Evolutionary conservation across 257 asterid species (phyloP).

Genomic region (Anisodus tanguticus): DNA sequence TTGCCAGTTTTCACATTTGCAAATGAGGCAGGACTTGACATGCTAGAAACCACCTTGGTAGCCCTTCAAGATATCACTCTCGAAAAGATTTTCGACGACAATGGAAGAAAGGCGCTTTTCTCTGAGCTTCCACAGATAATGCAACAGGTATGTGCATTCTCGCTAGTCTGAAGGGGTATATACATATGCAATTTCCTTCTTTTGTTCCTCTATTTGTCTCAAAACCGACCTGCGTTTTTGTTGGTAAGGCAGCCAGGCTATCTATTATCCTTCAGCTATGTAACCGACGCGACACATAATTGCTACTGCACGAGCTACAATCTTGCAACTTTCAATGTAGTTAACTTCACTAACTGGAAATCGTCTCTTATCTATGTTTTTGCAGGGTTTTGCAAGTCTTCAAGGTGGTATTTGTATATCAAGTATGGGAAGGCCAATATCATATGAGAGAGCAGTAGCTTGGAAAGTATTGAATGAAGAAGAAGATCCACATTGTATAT

Average conservation of each 20-base stretch:
- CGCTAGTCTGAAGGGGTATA: neutral
- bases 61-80: conserved; percentile 90
- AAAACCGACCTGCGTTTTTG: neutral
- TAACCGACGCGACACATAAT: neutral
- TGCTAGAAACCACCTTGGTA: conserved; percentile 92
- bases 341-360: neutral
- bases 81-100: conserved; percentile 79
- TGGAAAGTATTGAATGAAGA: conserved; percentile 77
- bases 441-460: conserved; percentile 57
- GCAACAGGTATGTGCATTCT: conserved; percentile 63
- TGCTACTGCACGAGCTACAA: neutral
- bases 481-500: conserved; percentile 82
- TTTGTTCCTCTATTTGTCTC: neutral
- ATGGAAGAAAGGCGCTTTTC: conserved; percentile 70
- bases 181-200: neutral
- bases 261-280: neutral
- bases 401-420: conserved; percentile 58
- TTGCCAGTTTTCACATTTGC: conserved; percentile 88
- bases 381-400: conserved; percentile 54
- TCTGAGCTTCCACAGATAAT: conserved; percentile 88
- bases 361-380: neutral
- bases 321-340: neutral
- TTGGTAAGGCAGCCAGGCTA: neutral
- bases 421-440: conserved; percentile 56
- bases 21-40: conserved; percentile 93